Evolutionary conservation across 495 filamentous ascomycete genomes (phyloP).

Genomic region (Aspergillus egyptiacus): DNA sequence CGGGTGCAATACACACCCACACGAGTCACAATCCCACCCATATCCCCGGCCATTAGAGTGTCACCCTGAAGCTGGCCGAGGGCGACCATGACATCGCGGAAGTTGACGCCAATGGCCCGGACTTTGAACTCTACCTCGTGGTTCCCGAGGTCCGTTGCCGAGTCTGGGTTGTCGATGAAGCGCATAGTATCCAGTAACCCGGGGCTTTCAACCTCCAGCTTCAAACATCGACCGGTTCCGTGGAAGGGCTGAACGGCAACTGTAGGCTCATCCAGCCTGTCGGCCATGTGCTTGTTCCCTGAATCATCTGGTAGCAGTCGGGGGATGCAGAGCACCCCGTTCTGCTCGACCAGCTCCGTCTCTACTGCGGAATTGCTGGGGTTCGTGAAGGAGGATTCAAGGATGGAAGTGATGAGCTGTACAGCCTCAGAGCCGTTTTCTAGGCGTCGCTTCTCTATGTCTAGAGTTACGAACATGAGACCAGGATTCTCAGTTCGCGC

Average conservation of each 20-base stretch:
- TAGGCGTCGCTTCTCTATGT: no score
- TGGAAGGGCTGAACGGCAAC: background rate
- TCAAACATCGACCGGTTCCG: background rate
- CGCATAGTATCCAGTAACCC: background rate
- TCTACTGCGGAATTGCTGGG: no score
- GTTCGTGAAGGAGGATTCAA: no score
- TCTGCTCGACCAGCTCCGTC: no score
- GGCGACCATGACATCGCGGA: background rate
- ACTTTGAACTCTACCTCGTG: background rate
- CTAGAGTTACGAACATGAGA: no score
- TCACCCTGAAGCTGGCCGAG: constrained; percentile 1
- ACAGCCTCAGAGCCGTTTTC: no score
- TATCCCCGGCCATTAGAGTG: no score
- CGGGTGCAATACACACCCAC: no score
- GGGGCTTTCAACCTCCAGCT: background rate
- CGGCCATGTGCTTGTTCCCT: background rate
- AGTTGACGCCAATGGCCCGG: background rate
- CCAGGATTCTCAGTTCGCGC: background rate
- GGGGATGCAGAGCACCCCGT: background rate
- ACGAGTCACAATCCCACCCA: no score
- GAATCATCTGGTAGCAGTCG: background rate
- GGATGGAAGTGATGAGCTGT: no score
- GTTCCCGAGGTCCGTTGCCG: constrained; percentile 27
- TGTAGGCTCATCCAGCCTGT: background rate
- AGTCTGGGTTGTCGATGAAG: constrained; percentile 18